phyloP scores from a whole-genome alignment of 495 filamentous ascomycete genomes.

The Filosporella fistucella region DNA sequence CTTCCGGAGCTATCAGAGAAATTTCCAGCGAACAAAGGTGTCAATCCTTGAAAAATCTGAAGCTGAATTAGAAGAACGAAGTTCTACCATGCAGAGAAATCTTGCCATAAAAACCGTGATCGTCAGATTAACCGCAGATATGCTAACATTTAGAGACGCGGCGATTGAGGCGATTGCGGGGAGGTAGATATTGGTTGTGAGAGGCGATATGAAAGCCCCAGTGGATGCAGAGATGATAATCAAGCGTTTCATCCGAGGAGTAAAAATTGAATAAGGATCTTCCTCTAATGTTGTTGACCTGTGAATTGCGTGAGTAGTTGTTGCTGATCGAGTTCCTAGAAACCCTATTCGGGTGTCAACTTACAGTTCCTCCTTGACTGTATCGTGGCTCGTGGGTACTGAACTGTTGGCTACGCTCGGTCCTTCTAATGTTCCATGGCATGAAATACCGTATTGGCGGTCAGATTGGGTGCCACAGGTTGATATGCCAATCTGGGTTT shows the following conservation, averaged over 20 bases:
- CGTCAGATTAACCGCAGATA: slow-evolving; percentile 56
- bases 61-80: neutral
- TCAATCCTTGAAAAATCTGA: slow-evolving; percentile 51
- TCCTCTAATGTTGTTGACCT: too few species aligned
- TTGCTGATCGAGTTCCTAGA: neutral
- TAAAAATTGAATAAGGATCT: slow-evolving; percentile 56
- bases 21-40: slow-evolving; percentile 52
- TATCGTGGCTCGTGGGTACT: too few species aligned
- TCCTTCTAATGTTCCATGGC: too few species aligned
- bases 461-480: too few species aligned
- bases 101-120: slow-evolving; percentile 43
- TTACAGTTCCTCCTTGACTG: neutral
- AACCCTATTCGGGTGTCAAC: neutral
- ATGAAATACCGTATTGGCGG: too few species aligned
- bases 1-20: slow-evolving; percentile 52
- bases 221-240: slow-evolving; percentile 58
- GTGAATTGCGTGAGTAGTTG: neutral
- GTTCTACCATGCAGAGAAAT: too few species aligned
- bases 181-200: slow-evolving; percentile 69
- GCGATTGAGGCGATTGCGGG: slow-evolving; percentile 56
- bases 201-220: slow-evolving; percentile 64
- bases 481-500: too few species aligned
- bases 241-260: slow-evolving; percentile 48
- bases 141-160: slow-evolving; percentile 46
- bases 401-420: too few species aligned